A percentile compares a stretch with the other conserved stretches of the same genome.
These are phyloP conservation scores for Penicillium digitatum DNA, from an alignment of 2,329 filamentous ascomycete genomes.

Conservation along the genomic window DNA sequence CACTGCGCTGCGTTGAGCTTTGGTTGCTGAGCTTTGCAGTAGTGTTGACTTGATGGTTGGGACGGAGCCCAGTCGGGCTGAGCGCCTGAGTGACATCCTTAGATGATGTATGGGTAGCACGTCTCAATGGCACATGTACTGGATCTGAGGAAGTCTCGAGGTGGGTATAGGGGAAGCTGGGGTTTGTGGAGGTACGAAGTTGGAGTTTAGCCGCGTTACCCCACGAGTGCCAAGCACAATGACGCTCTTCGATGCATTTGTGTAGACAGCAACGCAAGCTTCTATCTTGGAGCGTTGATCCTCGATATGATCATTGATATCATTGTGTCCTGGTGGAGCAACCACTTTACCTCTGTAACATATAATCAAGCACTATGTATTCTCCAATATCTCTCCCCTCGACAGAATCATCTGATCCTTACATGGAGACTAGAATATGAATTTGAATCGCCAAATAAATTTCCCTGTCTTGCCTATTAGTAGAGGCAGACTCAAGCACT, in stretches of 20 bases:
- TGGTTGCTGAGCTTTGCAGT: constrained; percentile 20
- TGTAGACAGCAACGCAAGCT: not conserved
- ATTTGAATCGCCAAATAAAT: not conserved
- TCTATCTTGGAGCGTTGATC: not conserved
- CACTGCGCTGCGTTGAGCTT: constrained; percentile 26
- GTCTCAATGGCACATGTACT: not conserved
- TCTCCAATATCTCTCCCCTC: not conserved
- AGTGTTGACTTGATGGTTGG: constrained; percentile 17
- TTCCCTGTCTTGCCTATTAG: not conserved
- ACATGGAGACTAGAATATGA: not conserved
- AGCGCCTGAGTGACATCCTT: constrained; percentile 52
- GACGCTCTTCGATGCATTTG: not conserved
- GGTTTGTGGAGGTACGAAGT: constrained; percentile 3
- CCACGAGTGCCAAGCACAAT: constrained; percentile 3
- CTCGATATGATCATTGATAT: not conserved
- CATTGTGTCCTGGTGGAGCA: not conserved
- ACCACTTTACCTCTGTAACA: not conserved
- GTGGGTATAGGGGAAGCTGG: not conserved
- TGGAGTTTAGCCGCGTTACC: not conserved
- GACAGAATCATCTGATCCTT: not conserved
- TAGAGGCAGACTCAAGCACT: not conserved
- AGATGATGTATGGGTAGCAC: not conserved
- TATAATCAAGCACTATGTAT: not conserved
- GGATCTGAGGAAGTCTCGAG: not conserved
- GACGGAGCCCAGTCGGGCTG: constrained; percentile 44